Base-by-base conservation (phyloP, 1,284 basidiomycete genomes). In the Blastosporella zonata region DNA sequence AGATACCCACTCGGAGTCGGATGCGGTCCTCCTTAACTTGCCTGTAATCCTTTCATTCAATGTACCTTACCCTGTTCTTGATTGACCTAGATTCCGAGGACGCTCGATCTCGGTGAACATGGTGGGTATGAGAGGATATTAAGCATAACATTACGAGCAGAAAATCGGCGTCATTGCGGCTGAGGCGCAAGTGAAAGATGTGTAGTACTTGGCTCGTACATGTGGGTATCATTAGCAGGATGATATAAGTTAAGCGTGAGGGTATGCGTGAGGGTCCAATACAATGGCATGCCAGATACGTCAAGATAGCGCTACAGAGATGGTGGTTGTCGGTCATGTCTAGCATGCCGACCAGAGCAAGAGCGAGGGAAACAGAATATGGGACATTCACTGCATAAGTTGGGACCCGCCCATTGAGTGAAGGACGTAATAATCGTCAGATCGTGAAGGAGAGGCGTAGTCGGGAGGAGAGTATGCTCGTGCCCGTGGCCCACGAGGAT, bases 381-480 rank as follows among this genome's bases (percentile, higher is more conserved):
- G 8, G 28, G 28, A 35, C 37, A 29, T 39, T 31, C 6, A 31
- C 25, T 6, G 25, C 6, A 6, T 9, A 13, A 31, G 3, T 31
- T 3, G 6, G 6, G 7, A 31, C 5, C 15, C 7, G 10, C 35
- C 33, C 34, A 25, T 37, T 8, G 31, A 25, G 28, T 34, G 49
- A 23, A 40, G 40, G 21, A 57, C 58, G 42, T 64, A 60, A 50
- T 59, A 59, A 21, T 65, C 62, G 17, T 66, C 60, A 49, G 60
- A 60, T 63, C 60, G 59, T 59, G 60, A 49, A 50, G 55, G 47
- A 17, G 58, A 48, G 42, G 71, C 67, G 51, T 75, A 75, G 39
- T 67, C 69, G 34, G 71, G 72, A 34, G 74, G 73, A 9, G 72
- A 62, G 54, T 71, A 72, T 15, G 66, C 67, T 25, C 67, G 61